These are phyloP conservation scores for Hanseniaspora clermontiae DNA, from an alignment of 805 yeast species.

Conservation along the genomic window DNA sequence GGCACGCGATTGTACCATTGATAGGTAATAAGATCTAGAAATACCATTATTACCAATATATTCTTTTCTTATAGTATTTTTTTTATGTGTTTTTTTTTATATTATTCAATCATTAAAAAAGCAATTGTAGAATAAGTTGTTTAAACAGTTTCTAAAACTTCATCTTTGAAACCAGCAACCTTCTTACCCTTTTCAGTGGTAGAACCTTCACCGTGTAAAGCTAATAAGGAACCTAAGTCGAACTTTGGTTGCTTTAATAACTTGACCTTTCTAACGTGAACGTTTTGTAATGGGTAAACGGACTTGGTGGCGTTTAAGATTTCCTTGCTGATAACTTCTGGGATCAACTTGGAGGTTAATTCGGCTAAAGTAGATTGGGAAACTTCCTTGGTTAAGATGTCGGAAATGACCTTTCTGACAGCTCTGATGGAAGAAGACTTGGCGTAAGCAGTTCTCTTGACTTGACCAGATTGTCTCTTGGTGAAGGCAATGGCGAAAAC, in stretches of 20 bases:
- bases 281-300: slow-evolving; percentile 96
- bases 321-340: slow-evolving; percentile 98
- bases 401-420: slow-evolving; percentile 92
- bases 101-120: background rate
- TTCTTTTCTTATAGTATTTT: background rate
- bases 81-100: background rate
- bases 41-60: background rate
- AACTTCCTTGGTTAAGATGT: slow-evolving; percentile 93
- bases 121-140: slow-evolving; percentile 15
- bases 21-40: background rate
- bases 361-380: slow-evolving; percentile 89
- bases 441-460: slow-evolving; percentile 95
- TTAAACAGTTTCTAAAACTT: slow-evolving; percentile 94
- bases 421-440: slow-evolving; percentile 95
- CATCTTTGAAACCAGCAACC: slow-evolving; percentile 96
- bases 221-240: slow-evolving; percentile 90
- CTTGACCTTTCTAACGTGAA: slow-evolving; percentile 97
- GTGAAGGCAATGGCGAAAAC: slow-evolving; percentile 97
- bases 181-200: slow-evolving; percentile 97
- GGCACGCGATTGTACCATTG: background rate
- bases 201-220: slow-evolving; percentile 88
- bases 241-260: slow-evolving; percentile 97
- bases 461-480: slow-evolving; percentile 92
- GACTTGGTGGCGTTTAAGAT: slow-evolving; percentile 91
- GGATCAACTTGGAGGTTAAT: slow-evolving; percentile 91